Conservation (phyloP, 495 filamentous ascomycete species). For the Penicillium samsonianum region DNA sequence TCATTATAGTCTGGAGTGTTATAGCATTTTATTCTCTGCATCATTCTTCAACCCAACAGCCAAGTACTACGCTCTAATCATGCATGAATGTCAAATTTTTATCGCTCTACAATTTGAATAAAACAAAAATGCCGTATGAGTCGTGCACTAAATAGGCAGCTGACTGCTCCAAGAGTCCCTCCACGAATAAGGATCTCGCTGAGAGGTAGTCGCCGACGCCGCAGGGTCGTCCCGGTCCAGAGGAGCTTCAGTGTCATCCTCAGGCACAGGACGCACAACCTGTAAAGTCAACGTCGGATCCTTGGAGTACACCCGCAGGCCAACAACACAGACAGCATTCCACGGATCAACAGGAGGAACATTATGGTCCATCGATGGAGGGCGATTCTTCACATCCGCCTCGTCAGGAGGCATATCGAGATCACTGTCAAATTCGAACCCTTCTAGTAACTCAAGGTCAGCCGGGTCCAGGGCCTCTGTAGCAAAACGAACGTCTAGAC, state of each 20-base stretch:
- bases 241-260: slow-evolving; percentile 49
- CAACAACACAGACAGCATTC: slow-evolving; percentile 84
- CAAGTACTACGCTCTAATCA: neutral
- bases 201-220: slow-evolving; percentile 35
- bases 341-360: slow-evolving; percentile 58
- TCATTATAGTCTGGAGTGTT: neutral
- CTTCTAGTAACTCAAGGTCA: slow-evolving; percentile 40
- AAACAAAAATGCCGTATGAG: neutral
- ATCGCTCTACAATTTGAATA: neutral
- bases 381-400: slow-evolving; percentile 9
- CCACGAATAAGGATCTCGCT: slow-evolving; percentile 16
- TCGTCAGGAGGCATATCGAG: slow-evolving; percentile 48
- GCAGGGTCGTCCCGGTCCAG: slow-evolving; percentile 59
- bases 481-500: slow-evolving; percentile 32
- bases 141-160: neutral
- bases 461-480: slow-evolving; percentile 24
- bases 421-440: slow-evolving; percentile 52
- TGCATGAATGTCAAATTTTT: neutral
- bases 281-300: slow-evolving; percentile 55
- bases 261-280: slow-evolving; percentile 54
- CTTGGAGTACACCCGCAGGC: slow-evolving; percentile 71
- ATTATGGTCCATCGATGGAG: slow-evolving; percentile 3
- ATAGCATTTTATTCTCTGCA: neutral
- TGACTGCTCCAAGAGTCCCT: slow-evolving; percentile 24
- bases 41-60: neutral